Evolutionary conservation across 2,329 filamentous ascomycete species (phyloP).

Genomic region (Arthrobotrys conoides): DNA sequence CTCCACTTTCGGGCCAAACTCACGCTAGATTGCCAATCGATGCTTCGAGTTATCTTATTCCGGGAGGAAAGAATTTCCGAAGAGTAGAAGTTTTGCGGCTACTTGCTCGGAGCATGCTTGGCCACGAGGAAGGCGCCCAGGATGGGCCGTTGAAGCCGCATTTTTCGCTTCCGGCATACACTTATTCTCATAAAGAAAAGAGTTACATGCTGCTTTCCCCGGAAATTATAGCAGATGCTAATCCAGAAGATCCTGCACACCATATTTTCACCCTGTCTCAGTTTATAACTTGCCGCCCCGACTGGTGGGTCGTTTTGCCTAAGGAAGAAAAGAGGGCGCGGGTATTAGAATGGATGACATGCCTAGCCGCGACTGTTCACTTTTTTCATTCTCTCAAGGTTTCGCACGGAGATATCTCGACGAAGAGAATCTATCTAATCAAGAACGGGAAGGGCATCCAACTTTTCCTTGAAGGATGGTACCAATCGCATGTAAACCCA

Average conservation of each 20-base stretch:
- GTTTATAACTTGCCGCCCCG: conserved; percentile 43
- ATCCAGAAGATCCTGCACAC: conserved; percentile 37
- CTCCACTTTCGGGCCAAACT: conserved; percentile 55
- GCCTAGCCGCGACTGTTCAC: conserved; percentile 45
- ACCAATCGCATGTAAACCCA: conserved; percentile 42
- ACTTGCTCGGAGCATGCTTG: conserved; percentile 42
- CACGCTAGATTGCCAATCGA: conserved; percentile 46
- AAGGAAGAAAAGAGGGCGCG: conserved; percentile 52
- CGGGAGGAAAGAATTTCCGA: conserved; percentile 49
- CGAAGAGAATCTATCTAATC: conserved; percentile 39
- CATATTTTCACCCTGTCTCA: conserved; percentile 46
- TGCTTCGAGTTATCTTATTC: conserved; percentile 27
- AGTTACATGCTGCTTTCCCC: conserved; percentile 45
- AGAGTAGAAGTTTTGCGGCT: conserved; percentile 50
- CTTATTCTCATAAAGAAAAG: conserved; percentile 46
- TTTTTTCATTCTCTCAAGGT: conserved; percentile 55
- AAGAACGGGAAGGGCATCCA: conserved; percentile 49
- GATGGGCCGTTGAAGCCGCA: conserved; percentile 37
- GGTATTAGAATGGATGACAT: conserved; percentile 55
- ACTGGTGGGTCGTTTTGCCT: conserved; percentile 51
- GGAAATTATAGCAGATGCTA: conserved; percentile 33
- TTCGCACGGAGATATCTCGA: conserved; percentile 50
- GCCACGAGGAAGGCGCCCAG: conserved; percentile 35
- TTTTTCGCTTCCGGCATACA: conserved; percentile 55
- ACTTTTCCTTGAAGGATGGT: conserved; percentile 51